Evolutionary conservation across 192 early-diverging fungal genomes (phyloP), one percentile per base, ranked within the genome.

Genomic region (Geosiphon pyriformis): DNA sequence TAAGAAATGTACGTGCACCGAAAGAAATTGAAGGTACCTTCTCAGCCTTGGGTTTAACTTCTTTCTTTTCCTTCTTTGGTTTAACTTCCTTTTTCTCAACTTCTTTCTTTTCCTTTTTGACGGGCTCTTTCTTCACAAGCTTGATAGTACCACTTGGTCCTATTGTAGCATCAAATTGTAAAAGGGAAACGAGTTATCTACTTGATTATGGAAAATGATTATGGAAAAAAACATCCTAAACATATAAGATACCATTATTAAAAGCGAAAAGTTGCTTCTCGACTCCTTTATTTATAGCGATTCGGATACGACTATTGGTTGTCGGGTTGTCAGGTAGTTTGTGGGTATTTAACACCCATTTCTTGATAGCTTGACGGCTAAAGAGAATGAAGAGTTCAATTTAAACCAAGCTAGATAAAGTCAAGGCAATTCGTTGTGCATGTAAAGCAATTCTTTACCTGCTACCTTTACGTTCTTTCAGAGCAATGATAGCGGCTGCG

Each of bases 391-490:
- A 61, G 25, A 61, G 47, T 25, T 20, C 20, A 23, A 26, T 2
- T 4, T 6, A 47, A 49, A n/a, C 11, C 23, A 30, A 49, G 22
- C 4, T 20, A 47, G 33, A 49, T 32, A 35, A 25, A 50, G 22
- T n/a, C n/a, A n/a, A n/a, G n/a, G n/a, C n/a, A n/a, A n/a, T n/a
- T n/a, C n/a, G n/a, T n/a, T n/a, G n/a, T n/a, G n/a, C n/a, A n/a
- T n/a, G n/a, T n/a, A 25, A 52, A 23, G 11, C n/a, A 25, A 15
- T 33, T 35, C 4, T 27, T 35, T 37, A 65, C 63, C 63, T 65
- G 63, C 63, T 65, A 54, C 63, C 63, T 54, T 65, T 65, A 7
- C 63, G 49, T 23, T 65, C 63, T 27, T 65, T 65, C 63, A 65
- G 54, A 25, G 48, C 63, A 25, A 65, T 33, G 26, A 65, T 65